Evolutionary conservation across 345 rosid species (phyloP).

Genomic region (Eutrema yunnanense): DNA sequence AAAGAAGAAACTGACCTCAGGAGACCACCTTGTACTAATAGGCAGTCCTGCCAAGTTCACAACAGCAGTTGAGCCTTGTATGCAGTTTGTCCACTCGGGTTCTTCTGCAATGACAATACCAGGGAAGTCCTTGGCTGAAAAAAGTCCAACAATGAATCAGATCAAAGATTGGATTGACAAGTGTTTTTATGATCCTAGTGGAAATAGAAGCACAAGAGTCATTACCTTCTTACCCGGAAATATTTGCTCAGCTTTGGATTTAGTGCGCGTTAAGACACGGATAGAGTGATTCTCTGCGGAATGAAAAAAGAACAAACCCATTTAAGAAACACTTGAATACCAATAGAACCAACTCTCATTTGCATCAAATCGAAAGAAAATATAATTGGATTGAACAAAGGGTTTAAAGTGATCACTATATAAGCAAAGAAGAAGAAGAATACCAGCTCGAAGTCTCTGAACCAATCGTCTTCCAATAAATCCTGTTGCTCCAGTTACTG

Average conservation of each 20-base stretch:
- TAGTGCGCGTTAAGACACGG: conserved; percentile 82
- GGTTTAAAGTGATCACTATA: background rate
- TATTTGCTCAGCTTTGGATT: conserved; percentile 69
- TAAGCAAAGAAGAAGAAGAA: background rate
- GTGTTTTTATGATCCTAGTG: background rate
- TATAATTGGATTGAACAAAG: background rate
- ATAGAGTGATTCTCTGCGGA: conserved; percentile 61
- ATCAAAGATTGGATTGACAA: background rate
- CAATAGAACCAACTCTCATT: background rate
- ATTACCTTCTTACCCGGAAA: conserved; percentile 99
- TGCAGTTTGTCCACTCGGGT: conserved; percentile 63
- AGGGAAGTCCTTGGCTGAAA: conserved; percentile 61
- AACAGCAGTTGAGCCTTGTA: conserved; percentile 75
- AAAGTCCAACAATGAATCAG: background rate
- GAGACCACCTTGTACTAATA: conserved; percentile 90
- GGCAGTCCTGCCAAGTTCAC: conserved; percentile 94
- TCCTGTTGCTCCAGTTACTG: conserved; percentile 93
- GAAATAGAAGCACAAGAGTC: conserved; percentile 14
- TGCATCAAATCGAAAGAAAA: background rate
- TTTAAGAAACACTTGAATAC: background rate
- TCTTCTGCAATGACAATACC: conserved; percentile 71
- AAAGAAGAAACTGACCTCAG: conserved; percentile 51
- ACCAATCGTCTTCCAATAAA: conserved; percentile 84
- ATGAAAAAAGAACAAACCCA: background rate
- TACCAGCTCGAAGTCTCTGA: conserved; percentile 77